Base-by-base conservation (phyloP, 1,139 yeast genomes). In the Yamadazyma diddensiae region DNA sequence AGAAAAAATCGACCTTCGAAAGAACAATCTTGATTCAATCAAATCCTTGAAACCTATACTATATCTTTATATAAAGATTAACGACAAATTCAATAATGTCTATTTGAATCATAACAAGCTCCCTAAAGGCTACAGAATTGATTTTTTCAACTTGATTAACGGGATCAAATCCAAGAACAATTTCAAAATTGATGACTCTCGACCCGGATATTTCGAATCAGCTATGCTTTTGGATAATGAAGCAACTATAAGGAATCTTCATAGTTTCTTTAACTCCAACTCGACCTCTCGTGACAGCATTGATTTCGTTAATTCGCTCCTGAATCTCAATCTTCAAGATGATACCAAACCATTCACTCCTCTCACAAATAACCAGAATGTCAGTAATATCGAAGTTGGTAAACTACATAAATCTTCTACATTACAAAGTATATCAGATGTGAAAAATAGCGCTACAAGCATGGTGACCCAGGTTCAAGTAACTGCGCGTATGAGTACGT, bases 171-270 rank as follows among this genome's bases (percentile, higher is more conserved):
- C 65, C 38, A 59, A 62, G 24, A 76, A 73, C 37, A 52, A 52
- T 14, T 52, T 77, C 39, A 66, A 71, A 44, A 70, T 79, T 30
- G 84, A 79, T 49, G 84, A 80, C 35, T 73, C 81, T 7, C 56
- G 71, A 37, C 84, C 85, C 0, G 84, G 85, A 1, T 70, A 79
- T 38, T 73, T 79, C 51, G 85, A 79, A 53, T 66, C 75, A 30
- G 73, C 81, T 12, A 47, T 73, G 47, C 50, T 76, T 21, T 55
- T 75, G 34, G 82, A 76, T 44, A 59, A 69, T 3, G 77, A 72
- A 37, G 58, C 62, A 7, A 73, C 81, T 0, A 55, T 58, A 33
- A 53, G 64, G 46, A 59, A 59, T 29, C 59, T 73, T 36, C 69
- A 69, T 36, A 66, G 62, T 34, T 73, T 59, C 43, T 58, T 70